Evolutionary conservation across 257 asterid genomes (phyloP), one percentile per base, ranked within the genome.

Genomic region (Nyctanthes arbortristis): DNA sequence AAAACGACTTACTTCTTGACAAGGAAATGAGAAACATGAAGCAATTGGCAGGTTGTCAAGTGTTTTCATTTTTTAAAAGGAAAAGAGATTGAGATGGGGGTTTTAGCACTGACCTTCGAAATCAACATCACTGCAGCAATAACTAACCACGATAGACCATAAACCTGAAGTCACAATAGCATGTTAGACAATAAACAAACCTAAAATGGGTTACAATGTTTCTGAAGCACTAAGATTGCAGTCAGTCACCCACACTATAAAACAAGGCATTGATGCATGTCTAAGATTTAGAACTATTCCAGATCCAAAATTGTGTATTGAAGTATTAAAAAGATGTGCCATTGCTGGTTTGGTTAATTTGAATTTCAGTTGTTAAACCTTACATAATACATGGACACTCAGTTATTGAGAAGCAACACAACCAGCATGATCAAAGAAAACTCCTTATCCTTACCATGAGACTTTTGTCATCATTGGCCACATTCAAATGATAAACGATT

Each of bases 101-200:
- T 35, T 28, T 55, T 30, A 67, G 54, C 39, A 65, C 85, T 67
- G 29, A 84, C 96, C 96, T 93, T 93, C 71, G 89, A 72, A 52
- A 91, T 78, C 75, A 93, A 65, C 81, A 87, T 80, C 66, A 78
- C 96, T 0, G 91, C 96, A 54, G 87, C 82, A 55, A 93, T 93
- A 66, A 93, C 96, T 63, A 88, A 74, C 98, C 98, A 93, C 8
- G 98, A 93, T 62, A 91, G 82, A 58, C 85, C 96, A 68, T 90
- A 93, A 55, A 93, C 96, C 98, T 92, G 85, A 54, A 70, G 75
- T 31, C 73, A 52, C 34, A 29, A 62, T 24, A 37, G 34, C 39
- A 31, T 9, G 61, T 34, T 64, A 69, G 73, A 77, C n/a, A n/a
- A n/a, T n/a, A n/a, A n/a, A n/a, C n/a, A n/a, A n/a, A n/a, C n/a